Evolutionary conservation across 2,329 filamentous ascomycete genomes (phyloP).

Genomic region (Fusarium sp.): DNA sequence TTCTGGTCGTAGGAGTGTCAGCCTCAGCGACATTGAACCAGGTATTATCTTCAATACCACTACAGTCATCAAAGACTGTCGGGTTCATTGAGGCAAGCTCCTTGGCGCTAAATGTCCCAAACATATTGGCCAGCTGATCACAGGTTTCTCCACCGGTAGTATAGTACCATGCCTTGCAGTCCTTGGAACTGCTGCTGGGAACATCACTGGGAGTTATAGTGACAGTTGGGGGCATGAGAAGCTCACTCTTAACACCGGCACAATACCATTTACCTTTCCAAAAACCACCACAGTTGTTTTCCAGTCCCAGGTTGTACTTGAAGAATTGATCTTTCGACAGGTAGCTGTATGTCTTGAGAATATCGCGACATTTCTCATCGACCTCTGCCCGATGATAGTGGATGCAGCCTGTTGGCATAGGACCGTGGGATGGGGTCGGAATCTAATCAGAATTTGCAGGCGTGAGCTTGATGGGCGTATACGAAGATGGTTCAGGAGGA

Average conservation of each 20-base stretch:
- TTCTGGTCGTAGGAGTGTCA: not conserved
- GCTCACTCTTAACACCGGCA: not conserved
- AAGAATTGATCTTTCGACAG: not conserved
- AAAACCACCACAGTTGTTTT: conserved; percentile 1
- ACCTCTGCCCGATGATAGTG: not conserved
- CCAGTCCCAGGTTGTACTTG: not conserved
- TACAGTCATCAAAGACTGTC: fast-evolving
- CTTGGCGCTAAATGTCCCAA: not conserved
- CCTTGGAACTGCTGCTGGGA: not conserved
- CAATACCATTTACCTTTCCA: conserved; percentile 17
- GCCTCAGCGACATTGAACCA: not conserved
- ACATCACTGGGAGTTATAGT: not conserved
- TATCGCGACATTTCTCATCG: not conserved
- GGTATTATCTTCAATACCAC: fast-evolving
- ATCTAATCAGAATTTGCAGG: fast-evolving
- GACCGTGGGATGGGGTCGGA: not conserved
- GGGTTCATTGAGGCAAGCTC: conserved; percentile 4
- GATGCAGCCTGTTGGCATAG: not conserved
- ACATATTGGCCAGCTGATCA: not conserved
- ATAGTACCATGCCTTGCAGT: conserved; percentile 11
- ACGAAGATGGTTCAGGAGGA: fast-evolving
- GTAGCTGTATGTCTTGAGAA: not conserved
- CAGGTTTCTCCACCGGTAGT: not conserved
- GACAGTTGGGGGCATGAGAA: not conserved
- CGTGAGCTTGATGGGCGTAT: fast-evolving